A percentile compares a stretch with the other conserved stretches of the same genome.
These are phyloP conservation scores for Paecilomyces formosus DNA, from an alignment of 2,329 filamentous ascomycete species.

Conservation along the genomic window DNA sequence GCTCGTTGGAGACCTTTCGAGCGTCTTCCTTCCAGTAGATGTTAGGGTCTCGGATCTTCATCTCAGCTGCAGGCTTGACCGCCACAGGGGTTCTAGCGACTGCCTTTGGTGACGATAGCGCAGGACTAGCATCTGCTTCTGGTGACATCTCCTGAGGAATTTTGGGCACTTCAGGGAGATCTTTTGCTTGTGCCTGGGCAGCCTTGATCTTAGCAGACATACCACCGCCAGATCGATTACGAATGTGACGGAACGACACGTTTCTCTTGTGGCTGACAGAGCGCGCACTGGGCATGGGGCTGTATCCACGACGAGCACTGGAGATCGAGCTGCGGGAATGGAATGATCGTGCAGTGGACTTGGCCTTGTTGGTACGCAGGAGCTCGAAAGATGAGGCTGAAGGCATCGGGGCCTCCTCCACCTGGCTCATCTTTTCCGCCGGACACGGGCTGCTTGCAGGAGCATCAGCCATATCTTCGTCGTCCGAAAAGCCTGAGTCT, in stretches of 20 bases:
- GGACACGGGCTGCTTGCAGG: background rate
- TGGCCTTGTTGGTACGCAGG: constrained; percentile 23
- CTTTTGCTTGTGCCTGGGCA: constrained; percentile 16
- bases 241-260: constrained; percentile 56
- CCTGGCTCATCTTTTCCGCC: background rate
- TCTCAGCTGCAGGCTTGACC: constrained; percentile 24
- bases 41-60: constrained; percentile 33
- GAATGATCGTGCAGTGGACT: constrained; percentile 29
- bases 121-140: constrained; percentile 27
- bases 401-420: constrained; percentile 10
- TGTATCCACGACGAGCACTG: constrained; percentile 35
- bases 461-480: constrained; percentile 3
- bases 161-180: constrained; percentile 16
- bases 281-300: constrained; percentile 28
- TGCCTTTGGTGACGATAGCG: constrained; percentile 32
- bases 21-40: constrained; percentile 67
- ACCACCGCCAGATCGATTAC: constrained; percentile 29
- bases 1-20: constrained; percentile 72
- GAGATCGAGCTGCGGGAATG: constrained; percentile 43
- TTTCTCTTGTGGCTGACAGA: constrained; percentile 52
- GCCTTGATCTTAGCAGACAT: constrained; percentile 15
- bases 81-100: constrained; percentile 26
- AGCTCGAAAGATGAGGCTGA: constrained; percentile 23
- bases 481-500: constrained; percentile 4
- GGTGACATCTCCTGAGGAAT: constrained; percentile 13